Base-by-base conservation (phyloP, 495 filamentous ascomycete genomes). In the Aspergillus egyptiacus region DNA sequence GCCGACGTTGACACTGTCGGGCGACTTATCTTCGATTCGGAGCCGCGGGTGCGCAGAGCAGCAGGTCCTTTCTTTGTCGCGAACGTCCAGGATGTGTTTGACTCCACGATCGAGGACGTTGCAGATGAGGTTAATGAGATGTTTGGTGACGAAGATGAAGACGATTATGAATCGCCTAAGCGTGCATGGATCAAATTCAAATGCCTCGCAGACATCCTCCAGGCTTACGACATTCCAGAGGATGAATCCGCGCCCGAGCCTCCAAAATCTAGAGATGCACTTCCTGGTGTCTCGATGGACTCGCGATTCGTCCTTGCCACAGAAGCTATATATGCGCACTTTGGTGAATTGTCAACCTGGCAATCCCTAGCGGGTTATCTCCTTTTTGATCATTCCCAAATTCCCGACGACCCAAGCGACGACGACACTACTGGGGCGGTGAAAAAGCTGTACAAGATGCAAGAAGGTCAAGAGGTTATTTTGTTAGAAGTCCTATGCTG, bases 101-200 rank as follows among this genome's bases (percentile, higher is more conserved):
- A 94, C 20, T 76, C 75, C 15, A 86, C 83, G 55, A 62, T 93
- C 0, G 91, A 96, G 49, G 87, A 95, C 46, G 75, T 97, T 20
- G 89, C 83, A 15, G 83, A 93, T 62, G 83, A 96, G 24, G 68
- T 93, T 5, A 81, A 85, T 19, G 88, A 91, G 22, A 65, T 74
- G 18, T 66, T 84, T 13, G 72, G 71, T 5, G 77, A 85, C 18
- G 72, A 77, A 27, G 76, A 78, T 11, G 81, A 85, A 19, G 86
- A 89, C 15, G 83, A 93, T 51, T 86, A 75, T 49, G 82, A 86
- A 18, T 76, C 76, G 0, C 87, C 90, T 0, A 83, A 86, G 57
- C 71, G 80, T 34, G 81, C 83, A 17, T 98, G 93, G 93, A 79
- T 97, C 48, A 88, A 84, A 55, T 83, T 90, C 56, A 98, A 97